Conservation (phyloP, 306 rosid genomes). For the Sicyos baderoa region DNA sequence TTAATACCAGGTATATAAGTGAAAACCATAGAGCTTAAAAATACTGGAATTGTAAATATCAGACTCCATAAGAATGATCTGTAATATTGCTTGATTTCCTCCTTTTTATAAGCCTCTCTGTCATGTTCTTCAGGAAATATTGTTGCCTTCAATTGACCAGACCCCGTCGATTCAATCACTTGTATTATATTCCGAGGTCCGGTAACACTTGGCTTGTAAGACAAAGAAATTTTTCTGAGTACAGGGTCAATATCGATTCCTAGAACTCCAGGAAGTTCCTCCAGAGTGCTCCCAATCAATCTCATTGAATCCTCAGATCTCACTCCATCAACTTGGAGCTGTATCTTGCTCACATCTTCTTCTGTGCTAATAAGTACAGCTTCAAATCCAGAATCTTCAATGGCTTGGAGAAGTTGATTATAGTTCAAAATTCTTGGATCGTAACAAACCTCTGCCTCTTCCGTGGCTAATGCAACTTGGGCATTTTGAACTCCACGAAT, state of each 20-base stretch:
- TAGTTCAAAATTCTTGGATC: conserved; percentile 43
- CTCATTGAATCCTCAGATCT: conserved; percentile 27
- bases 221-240: conserved; percentile 39
- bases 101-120: conserved; percentile 33
- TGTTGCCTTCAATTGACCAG: conserved; percentile 47
- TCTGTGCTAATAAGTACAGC: conserved; percentile 47
- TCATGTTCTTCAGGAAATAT: conserved; percentile 50
- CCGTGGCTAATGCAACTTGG: conserved; percentile 75
- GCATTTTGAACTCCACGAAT: conserved; percentile 50
- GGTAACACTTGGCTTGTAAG: conserved; percentile 49
- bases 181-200: conserved; percentile 71
- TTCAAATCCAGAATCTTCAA: conserved; percentile 61
- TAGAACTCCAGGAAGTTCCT: conserved; percentile 56
- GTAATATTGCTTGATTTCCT: conserved; percentile 46
- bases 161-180: conserved; percentile 53
- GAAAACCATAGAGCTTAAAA: conserved; percentile 71
- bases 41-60: conserved; percentile 58
- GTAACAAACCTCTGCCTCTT: conserved; percentile 65
- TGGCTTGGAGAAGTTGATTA: conserved; percentile 37
- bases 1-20: conserved; percentile 57
- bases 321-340: conserved; percentile 47
- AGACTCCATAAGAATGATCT: conserved; percentile 54
- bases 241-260: conserved; percentile 25
- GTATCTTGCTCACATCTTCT: conserved; percentile 59
- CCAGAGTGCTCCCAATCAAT: conserved; percentile 38